phyloP scores from a whole-genome alignment of 768 basidiomycete genomes.

The Suillus bovinus region DNA sequence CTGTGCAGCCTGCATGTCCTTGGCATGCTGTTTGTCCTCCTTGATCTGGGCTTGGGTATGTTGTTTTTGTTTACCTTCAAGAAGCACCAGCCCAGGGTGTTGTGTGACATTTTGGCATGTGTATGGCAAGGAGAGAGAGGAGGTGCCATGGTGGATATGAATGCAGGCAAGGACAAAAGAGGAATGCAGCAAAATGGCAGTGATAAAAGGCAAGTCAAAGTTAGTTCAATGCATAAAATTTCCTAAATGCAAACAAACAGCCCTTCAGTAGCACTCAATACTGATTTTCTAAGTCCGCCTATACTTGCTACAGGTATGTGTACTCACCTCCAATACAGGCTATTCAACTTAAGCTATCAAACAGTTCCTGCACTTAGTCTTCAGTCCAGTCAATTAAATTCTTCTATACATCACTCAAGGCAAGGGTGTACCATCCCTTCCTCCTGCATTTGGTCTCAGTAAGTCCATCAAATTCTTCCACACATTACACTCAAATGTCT shows the following conservation, averaged over 20 bases:
- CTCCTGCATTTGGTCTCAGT: no score
- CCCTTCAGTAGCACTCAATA: no score
- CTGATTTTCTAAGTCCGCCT: background rate
- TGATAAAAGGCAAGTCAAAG: background rate
- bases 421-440: no score
- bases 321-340: no score
- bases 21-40: background rate
- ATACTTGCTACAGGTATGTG: background rate
- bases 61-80: conserved; percentile 4
- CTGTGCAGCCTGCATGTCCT: background rate
- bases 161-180: background rate
- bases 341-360: no score
- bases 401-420: no score
- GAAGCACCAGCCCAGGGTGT: conserved; percentile 7
- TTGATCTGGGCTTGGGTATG: conserved; percentile 7
- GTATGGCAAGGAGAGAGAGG: conserved; percentile 1
- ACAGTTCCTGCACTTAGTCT: no score
- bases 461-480: background rate
- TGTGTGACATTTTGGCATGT: conserved; percentile 8
- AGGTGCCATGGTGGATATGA: background rate
- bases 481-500: background rate
- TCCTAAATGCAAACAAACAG: background rate
- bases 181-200: background rate
- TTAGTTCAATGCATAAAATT: background rate
- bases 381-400: no score